Base-by-base conservation (phyloP, 768 basidiomycete genomes). In the Mrakia blollopis region DNA sequence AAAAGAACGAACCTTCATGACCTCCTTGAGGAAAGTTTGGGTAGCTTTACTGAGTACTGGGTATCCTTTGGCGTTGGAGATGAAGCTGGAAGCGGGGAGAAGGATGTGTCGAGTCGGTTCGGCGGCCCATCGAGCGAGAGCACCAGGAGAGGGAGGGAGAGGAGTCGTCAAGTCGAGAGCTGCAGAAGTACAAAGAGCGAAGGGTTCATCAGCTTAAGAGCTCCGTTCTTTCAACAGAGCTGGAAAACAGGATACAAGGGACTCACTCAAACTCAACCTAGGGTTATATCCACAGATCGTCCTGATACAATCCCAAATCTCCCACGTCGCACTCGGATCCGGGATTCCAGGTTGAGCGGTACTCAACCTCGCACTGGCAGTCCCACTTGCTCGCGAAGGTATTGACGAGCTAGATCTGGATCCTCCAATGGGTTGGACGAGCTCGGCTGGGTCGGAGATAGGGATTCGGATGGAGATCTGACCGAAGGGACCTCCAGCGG, bases 281-380 rank as follows among this genome's bases (percentile, higher is more conserved):
- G 83, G 82, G 60, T 84, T 83, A 83, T 94, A 96, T 76, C 90
- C 90, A 83, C 97, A 99, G 47, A 96, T 87, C 4, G 91, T 90
- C 78, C 95, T 87, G 76, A 99, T 92, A 67, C 91, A 87, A 83
- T 98, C 97, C 97, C 97, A 99, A 89, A 95, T 96, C 83, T 98
- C 97, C 96, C 97, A 99, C 0, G 92, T 93, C 13, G 83, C 81
- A 68, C 81, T 81, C 32, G 80, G 81, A 79, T 84, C 84, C 13
- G 72, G 73, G 28, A 68, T 61, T 11, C 83, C 83, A 28, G 73
- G 44, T 28, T 70, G 65, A 25, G 67, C 70, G 11, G 73, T 71
- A 60, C 73, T 74, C 7, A 78, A 54, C 23, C 77, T 54, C 21
- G 65, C n/a, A 23, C 35, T 39, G 11, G 35, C 37, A 3, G 63